Percentiles rank a stretch among this genome's conserved stretches.
These are phyloP conservation scores for Debaryomyces sp. DNA, from an alignment of 1,139 yeast species.

Conservation along the genomic window DNA sequence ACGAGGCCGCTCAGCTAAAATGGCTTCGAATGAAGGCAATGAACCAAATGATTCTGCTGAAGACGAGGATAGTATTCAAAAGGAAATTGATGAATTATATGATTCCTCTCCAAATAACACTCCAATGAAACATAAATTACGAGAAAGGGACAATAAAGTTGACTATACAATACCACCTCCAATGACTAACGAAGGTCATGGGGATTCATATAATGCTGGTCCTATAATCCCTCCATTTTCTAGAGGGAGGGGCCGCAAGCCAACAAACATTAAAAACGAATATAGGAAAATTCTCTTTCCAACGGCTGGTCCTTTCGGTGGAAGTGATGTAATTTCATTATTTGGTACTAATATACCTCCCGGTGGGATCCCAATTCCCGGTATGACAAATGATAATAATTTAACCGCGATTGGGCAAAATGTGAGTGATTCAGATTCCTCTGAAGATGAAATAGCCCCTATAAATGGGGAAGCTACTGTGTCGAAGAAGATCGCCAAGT, in stretches of 20 bases:
- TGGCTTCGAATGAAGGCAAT: constrained; percentile 23
- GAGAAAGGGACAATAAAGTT: constrained; percentile 73
- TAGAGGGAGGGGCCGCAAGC: constrained; percentile 31
- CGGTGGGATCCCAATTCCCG: constrained; percentile 48
- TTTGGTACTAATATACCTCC: constrained; percentile 69
- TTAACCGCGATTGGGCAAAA: constrained; percentile 56
- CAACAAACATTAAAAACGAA: constrained; percentile 42
- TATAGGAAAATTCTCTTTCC: constrained; percentile 73
- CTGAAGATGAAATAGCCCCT: constrained; percentile 61
- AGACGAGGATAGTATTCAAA: constrained; percentile 44
- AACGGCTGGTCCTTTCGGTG: constrained; percentile 98
- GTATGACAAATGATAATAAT: constrained; percentile 28
- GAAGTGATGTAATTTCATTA: constrained; percentile 78
- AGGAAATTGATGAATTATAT: constrained; percentile 55
- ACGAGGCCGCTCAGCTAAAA: constrained; percentile 21
- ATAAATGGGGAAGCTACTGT: constrained; percentile 42
- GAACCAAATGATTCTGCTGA: constrained; percentile 26
- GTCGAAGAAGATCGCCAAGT: constrained; percentile 25
- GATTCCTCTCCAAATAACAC: constrained; percentile 57
- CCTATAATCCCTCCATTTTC: constrained; percentile 18
- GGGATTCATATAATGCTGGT: constrained; percentile 16
- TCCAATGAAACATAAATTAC: constrained; percentile 61
- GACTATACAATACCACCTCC: constrained; percentile 92
- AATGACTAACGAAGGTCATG: constrained; percentile 50
- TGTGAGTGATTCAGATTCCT: constrained; percentile 65